These are phyloP conservation scores for Crithidia acanthocephali DNA, from an alignment of 208 protist genomes.

Conservation along the genomic window DNA sequence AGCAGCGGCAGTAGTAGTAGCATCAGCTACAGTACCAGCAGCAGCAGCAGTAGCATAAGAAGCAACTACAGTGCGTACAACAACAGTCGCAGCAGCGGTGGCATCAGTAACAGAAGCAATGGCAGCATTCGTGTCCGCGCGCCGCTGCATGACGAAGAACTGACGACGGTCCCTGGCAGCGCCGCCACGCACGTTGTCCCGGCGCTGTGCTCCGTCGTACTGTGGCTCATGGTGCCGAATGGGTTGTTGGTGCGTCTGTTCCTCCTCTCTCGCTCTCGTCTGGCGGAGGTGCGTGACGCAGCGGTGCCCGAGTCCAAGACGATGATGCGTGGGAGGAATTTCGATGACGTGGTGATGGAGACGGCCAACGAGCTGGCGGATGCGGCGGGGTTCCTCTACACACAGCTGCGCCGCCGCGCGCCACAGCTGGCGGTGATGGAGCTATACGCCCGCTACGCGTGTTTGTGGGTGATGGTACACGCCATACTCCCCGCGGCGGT, in stretches of 20 bases:
- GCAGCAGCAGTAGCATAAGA: background rate
- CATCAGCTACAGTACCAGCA: slow-evolving; percentile 2
- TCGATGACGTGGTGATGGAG: background rate
- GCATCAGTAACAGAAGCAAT: too few species aligned
- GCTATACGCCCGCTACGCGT: slow-evolving; percentile 21
- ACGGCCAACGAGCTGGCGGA: background rate
- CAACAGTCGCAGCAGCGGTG: too few species aligned
- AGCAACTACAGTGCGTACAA: too few species aligned
- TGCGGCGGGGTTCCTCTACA: slow-evolving; percentile 3
- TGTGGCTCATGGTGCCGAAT: slow-evolving; percentile 40
- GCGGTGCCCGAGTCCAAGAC: too few species aligned
- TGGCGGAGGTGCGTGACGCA: background rate
- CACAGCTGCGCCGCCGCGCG: slow-evolving; percentile 8
- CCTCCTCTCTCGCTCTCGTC: background rate
- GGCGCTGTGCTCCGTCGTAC: slow-evolving; percentile 19
- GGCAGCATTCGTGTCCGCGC: too few species aligned
- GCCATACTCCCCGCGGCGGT: slow-evolving; percentile 4
- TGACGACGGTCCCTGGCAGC: background rate
- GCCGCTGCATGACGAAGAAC: too few species aligned
- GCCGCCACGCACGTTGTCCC: slow-evolving; percentile 23
- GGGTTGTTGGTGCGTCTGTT: slow-evolving; percentile 23
- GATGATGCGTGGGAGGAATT: too few species aligned
- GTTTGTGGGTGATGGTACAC: slow-evolving; percentile 26
- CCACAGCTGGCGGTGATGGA: slow-evolving; percentile 27
- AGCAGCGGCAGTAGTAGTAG: too few species aligned